These are phyloP conservation scores for Phoma sp. DNA, from an alignment of 2,329 filamentous ascomycete genomes.

Conservation along the genomic window DNA sequence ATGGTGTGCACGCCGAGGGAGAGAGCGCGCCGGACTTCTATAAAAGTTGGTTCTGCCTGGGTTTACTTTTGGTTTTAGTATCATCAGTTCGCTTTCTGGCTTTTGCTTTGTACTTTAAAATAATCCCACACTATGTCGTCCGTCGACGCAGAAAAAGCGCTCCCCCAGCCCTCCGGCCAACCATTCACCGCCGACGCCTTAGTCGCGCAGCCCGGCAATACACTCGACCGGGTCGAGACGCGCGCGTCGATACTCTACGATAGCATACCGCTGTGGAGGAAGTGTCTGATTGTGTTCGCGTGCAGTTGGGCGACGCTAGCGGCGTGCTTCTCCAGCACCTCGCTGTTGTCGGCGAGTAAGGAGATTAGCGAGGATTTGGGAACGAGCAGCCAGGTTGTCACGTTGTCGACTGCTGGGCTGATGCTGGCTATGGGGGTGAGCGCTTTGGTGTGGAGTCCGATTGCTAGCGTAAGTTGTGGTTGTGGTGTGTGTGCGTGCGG, in stretches of 20 bases:
- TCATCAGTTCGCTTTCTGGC: neutral
- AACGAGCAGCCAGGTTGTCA: conserved; percentile 36
- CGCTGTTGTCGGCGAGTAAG: conserved; percentile 48
- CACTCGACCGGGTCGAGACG: conserved; percentile 10
- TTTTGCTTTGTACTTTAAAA: neutral
- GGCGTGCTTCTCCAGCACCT: conserved; percentile 53
- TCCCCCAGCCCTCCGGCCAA: neutral
- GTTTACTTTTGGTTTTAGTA: neutral
- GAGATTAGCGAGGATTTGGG: conserved; percentile 50
- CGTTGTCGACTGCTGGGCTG: conserved; percentile 21
- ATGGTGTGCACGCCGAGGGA: neutral
- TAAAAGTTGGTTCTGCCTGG: neutral
- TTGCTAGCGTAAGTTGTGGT: conserved; percentile 13
- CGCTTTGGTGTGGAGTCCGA: conserved; percentile 22
- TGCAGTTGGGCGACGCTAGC: conserved; percentile 52
- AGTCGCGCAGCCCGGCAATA: neutral
- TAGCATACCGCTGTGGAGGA: conserved; percentile 28
- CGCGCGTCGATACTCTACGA: conserved; percentile 8
- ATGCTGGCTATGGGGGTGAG: conserved; percentile 25
- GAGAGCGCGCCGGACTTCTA: neutral
- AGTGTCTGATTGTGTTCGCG: conserved; percentile 51
- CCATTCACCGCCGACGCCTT: neutral
- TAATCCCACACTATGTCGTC: neutral
- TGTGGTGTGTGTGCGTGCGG: neutral
- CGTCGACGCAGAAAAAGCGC: neutral